Evolutionary conservation across 2,329 filamentous ascomycete species (phyloP).

Genomic region (Whalleya microplaca): DNA sequence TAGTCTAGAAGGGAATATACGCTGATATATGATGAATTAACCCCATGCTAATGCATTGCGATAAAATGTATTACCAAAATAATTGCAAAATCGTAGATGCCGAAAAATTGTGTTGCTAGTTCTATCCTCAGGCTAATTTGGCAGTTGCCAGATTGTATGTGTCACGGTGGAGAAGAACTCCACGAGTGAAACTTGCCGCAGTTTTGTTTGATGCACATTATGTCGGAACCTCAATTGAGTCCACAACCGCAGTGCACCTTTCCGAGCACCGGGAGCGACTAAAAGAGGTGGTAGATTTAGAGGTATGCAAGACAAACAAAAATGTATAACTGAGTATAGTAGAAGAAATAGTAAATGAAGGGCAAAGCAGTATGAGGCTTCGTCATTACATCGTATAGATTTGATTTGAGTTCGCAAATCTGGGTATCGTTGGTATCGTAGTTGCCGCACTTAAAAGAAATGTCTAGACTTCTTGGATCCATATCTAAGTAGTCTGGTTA

Average conservation of each 20-base stretch:
- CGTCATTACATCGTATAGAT: conserved; percentile 38
- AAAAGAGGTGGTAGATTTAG: neutral
- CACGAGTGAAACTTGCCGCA: neutral
- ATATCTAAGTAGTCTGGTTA: conserved; percentile 47
- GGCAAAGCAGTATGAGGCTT: conserved; percentile 21
- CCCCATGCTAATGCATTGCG: too few relatives aligned
- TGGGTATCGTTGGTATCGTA: conserved; percentile 39
- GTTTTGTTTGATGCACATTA: neutral
- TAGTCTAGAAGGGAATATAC: too few relatives aligned
- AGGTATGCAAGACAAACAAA: conserved; percentile 6
- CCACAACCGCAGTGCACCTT: neutral
- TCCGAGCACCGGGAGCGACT: neutral
- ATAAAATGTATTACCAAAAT: neutral
- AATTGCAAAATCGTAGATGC: neutral
- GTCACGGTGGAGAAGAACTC: neutral
- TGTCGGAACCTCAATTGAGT: neutral
- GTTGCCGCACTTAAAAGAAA: conserved; percentile 31
- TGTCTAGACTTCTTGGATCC: conserved; percentile 52
- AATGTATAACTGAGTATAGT: conserved; percentile 6
- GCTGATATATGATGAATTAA: too few relatives aligned
- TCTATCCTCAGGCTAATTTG: neutral
- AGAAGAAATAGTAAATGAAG: conserved; percentile 7
- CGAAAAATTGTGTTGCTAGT: neutral
- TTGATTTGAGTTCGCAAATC: conserved; percentile 34
- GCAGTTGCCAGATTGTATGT: neutral